These are phyloP conservation scores for Stachybotrys chlorohalonatus DNA, from an alignment of 2,329 filamentous ascomycete genomes.

Conservation along the genomic window DNA sequence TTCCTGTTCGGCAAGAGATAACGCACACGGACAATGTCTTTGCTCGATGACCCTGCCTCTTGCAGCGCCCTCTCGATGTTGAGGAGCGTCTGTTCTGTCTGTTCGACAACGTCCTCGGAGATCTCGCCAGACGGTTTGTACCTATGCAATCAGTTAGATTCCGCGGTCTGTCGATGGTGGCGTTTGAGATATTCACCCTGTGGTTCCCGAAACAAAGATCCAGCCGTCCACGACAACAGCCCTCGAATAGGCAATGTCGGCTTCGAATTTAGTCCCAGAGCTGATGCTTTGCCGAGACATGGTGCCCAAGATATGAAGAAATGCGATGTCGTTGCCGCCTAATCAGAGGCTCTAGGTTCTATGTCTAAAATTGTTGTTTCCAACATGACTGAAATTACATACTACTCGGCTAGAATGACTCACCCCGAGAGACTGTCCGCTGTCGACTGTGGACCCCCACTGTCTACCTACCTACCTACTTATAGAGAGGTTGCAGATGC, in stretches of 20 bases:
- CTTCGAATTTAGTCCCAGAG: constrained; percentile 42
- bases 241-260: constrained; percentile 44
- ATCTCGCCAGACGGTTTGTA: constrained; percentile 41
- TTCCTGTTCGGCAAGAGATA: constrained; percentile 40
- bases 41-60: constrained; percentile 31
- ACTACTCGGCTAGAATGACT: too few relatives aligned
- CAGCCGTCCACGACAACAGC: constrained; percentile 41
- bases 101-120: constrained; percentile 32
- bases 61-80: constrained; percentile 37
- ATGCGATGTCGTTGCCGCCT: neutral
- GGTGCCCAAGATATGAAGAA: constrained; percentile 1
- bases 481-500: too few relatives aligned
- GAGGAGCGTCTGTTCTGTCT: constrained; percentile 38
- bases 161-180: too few relatives aligned
- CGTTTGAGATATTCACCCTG: constrained; percentile 27
- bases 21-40: constrained; percentile 40
- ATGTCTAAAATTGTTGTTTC: too few relatives aligned
- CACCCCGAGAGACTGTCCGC: too few relatives aligned
- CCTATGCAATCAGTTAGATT: constrained; percentile 14
- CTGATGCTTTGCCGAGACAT: constrained; percentile 32
- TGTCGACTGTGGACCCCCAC: too few relatives aligned
- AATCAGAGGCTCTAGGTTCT: too few relatives aligned
- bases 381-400: too few relatives aligned
- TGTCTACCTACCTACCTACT: too few relatives aligned
- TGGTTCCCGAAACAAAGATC: constrained; percentile 46